Conservation (phyloP, 2,329 filamentous ascomycete genomes). For the Fusarium circinatum region DNA sequence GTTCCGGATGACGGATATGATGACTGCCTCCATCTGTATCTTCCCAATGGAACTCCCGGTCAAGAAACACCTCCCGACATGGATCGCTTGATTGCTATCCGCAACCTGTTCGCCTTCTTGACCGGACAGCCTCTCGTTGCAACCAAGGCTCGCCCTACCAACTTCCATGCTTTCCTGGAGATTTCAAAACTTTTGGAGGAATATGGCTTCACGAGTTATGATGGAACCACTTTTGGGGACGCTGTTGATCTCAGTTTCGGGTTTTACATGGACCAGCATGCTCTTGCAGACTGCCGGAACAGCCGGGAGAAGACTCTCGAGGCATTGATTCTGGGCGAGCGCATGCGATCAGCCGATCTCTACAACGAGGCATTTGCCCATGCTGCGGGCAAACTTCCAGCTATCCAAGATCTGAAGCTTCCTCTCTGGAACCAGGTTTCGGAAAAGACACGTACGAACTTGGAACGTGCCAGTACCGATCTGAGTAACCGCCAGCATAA, state of each 20-base stretch:
- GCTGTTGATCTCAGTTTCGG: conserved; percentile 73
- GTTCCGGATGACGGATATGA: conserved; percentile 48
- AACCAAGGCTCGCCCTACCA: conserved; percentile 61
- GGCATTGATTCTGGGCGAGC: conserved; percentile 87
- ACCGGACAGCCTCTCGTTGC: conserved; percentile 71
- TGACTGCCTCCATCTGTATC: conserved; percentile 61
- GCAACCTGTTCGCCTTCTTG: conserved; percentile 74
- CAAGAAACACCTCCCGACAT: conserved; percentile 53
- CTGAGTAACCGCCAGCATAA: conserved; percentile 76
- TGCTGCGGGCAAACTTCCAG: conserved; percentile 85
- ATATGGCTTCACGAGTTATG: conserved; percentile 66
- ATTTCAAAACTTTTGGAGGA: conserved; percentile 65
- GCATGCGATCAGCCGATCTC: conserved; percentile 81
- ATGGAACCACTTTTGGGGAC: conserved; percentile 68
- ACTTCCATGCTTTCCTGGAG: conserved; percentile 65
- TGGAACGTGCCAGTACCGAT: conserved; percentile 85
- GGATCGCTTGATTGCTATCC: conserved; percentile 66
- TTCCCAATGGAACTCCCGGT: conserved; percentile 57
- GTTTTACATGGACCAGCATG: conserved; percentile 80
- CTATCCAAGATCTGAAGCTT: conserved; percentile 73
- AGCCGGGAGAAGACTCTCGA: conserved; percentile 92
- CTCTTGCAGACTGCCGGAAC: conserved; percentile 79
- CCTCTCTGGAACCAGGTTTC: conserved; percentile 78
- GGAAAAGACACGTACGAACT: conserved; percentile 75
- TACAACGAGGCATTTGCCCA: conserved; percentile 95